Evolutionary conservation across 1,139 yeast genomes (phyloP).

Genomic region (Blastobotrys petasosporus): DNA sequence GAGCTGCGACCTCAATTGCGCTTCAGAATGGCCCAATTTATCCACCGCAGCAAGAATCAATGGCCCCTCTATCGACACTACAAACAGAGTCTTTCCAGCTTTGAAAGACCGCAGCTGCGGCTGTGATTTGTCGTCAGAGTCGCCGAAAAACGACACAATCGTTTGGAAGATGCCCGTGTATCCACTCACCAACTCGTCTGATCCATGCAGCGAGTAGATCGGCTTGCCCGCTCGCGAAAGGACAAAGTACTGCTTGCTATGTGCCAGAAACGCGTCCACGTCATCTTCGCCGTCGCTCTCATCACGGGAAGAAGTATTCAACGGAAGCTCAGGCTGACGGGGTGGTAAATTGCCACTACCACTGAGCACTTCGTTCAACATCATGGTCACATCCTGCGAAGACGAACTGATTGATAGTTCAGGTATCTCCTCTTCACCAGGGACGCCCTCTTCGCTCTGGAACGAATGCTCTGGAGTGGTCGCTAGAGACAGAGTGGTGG

Average conservation of each 20-base stretch:
- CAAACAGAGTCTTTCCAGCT: slow-evolving; percentile 45
- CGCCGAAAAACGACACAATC: slow-evolving; percentile 48
- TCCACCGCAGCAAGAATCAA: slow-evolving; percentile 71
- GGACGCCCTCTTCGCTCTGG: too few relatives aligned
- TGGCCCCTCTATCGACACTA: slow-evolving; percentile 60
- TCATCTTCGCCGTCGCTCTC: slow-evolving; percentile 5
- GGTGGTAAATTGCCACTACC: background rate
- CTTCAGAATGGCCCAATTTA: slow-evolving; percentile 46
- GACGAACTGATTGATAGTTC: too few relatives aligned
- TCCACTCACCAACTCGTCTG: slow-evolving; percentile 63
- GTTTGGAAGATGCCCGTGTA: slow-evolving; percentile 64
- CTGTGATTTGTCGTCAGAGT: slow-evolving; percentile 7
- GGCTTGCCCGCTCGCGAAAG: slow-evolving; percentile 94
- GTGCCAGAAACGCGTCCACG: slow-evolving; percentile 36
- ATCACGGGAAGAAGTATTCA: background rate
- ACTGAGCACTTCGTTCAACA: too few relatives aligned
- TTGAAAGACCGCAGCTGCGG: slow-evolving; percentile 25
- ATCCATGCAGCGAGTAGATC: slow-evolving; percentile 73
- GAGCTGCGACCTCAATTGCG: slow-evolving; percentile 59
- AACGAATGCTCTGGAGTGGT: too few relatives aligned
- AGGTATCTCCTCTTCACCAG: too few relatives aligned
- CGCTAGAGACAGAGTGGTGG: too few relatives aligned
- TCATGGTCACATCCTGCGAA: too few relatives aligned
- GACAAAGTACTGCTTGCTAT: slow-evolving; percentile 68
- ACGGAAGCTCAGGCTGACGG: background rate